A percentile compares a stretch with the other conserved stretches of the same genome.
phyloP scores from a whole-genome alignment of 495 filamentous ascomycete genomes.

The Beverwykella pulmonaria region DNA sequence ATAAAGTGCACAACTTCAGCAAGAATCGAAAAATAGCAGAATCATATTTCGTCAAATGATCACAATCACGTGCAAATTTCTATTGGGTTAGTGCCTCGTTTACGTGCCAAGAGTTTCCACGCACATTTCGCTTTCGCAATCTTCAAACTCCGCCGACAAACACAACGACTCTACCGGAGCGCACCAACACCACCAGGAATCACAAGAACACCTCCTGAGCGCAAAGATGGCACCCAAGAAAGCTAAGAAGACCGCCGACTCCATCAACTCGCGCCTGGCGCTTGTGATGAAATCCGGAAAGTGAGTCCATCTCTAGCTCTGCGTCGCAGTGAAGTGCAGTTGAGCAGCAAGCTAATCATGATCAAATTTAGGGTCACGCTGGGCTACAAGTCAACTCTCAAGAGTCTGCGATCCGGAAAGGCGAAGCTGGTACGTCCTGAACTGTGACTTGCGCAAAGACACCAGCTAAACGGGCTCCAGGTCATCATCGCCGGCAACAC shows the following conservation, averaged over 20 bases:
- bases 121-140: neutral
- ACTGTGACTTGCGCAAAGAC: neutral
- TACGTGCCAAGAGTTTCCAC: conserved; percentile 8
- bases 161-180: conserved; percentile 32
- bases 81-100: neutral
- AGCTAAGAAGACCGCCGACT: conserved; percentile 87
- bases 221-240: conserved; percentile 91
- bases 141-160: neutral
- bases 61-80: neutral
- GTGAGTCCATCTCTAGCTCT: conserved; percentile 28
- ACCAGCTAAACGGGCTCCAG: neutral
- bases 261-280: conserved; percentile 79
- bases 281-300: conserved; percentile 97
- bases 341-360: neutral
- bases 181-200: conserved; percentile 28
- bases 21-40: too few relatives aligned
- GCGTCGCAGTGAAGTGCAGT: neutral
- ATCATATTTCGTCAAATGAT: too few relatives aligned
- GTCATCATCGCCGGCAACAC: conserved; percentile 84
- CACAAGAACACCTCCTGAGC: conserved; percentile 38
- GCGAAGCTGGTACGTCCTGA: conserved; percentile 55
- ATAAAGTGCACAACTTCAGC: too few relatives aligned
- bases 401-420: conserved; percentile 86
- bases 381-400: conserved; percentile 95
- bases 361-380: conserved; percentile 62